Evolutionary conservation across 345 rosid genomes (phyloP).

Genomic region (rapeseed (Brassica napus)): Da-Ae NC_063450.1:26070001-26070500

Average conservation of each 20-base stretch:
- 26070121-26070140: background rate
- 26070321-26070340: slow-evolving; percentile 15
- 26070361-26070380: slow-evolving; percentile 21
- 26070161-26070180: background rate
- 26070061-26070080: background rate
- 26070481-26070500: slow-evolving; percentile 6
- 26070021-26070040: slow-evolving; percentile 13
- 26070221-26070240: background rate
- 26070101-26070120: background rate
- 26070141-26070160: background rate
- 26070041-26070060: slow-evolving; percentile 6
- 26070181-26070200: background rate
- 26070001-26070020: slow-evolving; percentile 23
- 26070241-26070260: background rate
- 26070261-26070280: too few species aligned
- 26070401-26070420: slow-evolving; percentile 26
- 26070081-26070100: background rate
- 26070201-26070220: background rate
- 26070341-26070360: background rate
- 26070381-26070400: slow-evolving; percentile 13
- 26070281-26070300: background rate
- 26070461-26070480: slow-evolving; percentile 1
- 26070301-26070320: background rate
- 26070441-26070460: slow-evolving; percentile 28
- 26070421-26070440: slow-evolving; percentile 42